Percentiles rank a stretch among this genome's conserved stretches.
phyloP scores from a whole-genome alignment of 1,139 yeast genomes.

The Geotrichum carabidarum region DNA sequence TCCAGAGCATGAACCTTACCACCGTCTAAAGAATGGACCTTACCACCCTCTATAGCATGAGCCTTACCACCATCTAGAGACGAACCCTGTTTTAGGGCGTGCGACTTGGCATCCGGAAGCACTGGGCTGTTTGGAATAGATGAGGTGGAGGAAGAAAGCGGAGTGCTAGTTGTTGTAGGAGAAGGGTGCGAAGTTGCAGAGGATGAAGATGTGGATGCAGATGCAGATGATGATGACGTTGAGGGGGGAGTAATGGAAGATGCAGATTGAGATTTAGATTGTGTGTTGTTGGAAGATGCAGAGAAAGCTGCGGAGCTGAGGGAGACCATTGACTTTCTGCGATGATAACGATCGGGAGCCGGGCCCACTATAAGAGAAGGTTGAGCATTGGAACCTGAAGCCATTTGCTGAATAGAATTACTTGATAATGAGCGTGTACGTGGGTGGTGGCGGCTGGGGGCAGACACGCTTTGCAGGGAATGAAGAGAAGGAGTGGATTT shows the following conservation, averaged over 20 bases:
- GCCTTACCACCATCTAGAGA: conserved; percentile 10
- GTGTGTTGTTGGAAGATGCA: conserved; percentile 2
- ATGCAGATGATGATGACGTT: conserved; percentile 13
- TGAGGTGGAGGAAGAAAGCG: conserved; percentile 16
- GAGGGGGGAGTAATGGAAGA: conserved; percentile 19
- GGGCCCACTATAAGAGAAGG: conserved; percentile 17
- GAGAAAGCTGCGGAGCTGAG: conserved; percentile 16
- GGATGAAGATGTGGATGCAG: conserved; percentile 19
- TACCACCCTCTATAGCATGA: conserved; percentile 8
- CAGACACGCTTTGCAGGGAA: conserved; percentile 1
- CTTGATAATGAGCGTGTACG: conserved; percentile 16
- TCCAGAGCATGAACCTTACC: not conserved
- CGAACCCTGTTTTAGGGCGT: conserved; percentile 5
- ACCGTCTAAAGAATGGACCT: not conserved
- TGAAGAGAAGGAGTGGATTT: conserved; percentile 14
- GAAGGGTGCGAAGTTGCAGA: conserved; percentile 17
- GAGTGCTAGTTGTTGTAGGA: conserved; percentile 12
- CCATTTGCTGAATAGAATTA: conserved; percentile 1
- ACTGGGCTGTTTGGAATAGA: conserved; percentile 15
- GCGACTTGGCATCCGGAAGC: conserved; percentile 7
- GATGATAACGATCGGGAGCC: conserved; percentile 34
- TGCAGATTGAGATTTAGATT: conserved; percentile 13
- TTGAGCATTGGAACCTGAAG: conserved; percentile 8
- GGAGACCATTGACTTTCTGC: conserved; percentile 26
- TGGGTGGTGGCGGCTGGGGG: conserved; percentile 5